Base-by-base conservation (phyloP, 1,284 basidiomycete species). In the Malassezia cuniculi region DNA sequence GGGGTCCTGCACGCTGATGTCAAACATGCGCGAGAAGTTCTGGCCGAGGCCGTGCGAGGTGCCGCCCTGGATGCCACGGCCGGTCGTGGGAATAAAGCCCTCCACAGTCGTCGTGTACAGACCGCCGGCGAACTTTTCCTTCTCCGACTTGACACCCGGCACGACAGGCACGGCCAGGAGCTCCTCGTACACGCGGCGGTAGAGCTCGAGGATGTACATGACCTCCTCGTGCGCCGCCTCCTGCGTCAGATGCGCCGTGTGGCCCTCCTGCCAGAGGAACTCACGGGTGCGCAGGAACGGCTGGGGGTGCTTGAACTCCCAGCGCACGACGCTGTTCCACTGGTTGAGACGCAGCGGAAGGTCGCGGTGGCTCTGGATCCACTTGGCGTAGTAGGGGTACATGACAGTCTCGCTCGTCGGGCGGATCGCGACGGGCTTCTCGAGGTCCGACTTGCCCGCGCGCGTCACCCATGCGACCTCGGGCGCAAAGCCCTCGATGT, bases 261-360 rank as follows among this genome's bases (percentile, higher is more conserved):
- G 90, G 31, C 90, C 90, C 71, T 99, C 93, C 72, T 99, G 90
- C 90, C 93, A 99, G 24, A 99, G 74, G 76, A 95, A 99, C 72
- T 97, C 90, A 63, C 93, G 84, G 2, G 93, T 97, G 50, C 90
- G 85, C 28, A 99, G 76, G 82, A 99, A 99, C 2, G 90, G 90
- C 71, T 97, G 50, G 39, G 90, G 93, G 70, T 90, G 93, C 73
- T 99, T 99, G 76, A 97, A 97, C 70, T 99, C 90, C 90, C 90
- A 99, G 50, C 90, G 81, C 19, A 99, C 90, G 60, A 99, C 89
- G 55, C 79, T 86, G 74, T 95, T 95, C 90, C 90, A 99, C 70
- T 95, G 85, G 72, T 97, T 99, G 42, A 97, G 76, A 70, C 90
- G 93, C 57, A 97, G 73, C 5, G 90, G 90, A 36, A 99, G 79